A percentile compares a stretch with the other conserved stretches of the same genome.
These are phyloP conservation scores for Podospora anserina DNA, from an alignment of 495 filamentous ascomycete species.

Conservation along the genomic window DNA sequence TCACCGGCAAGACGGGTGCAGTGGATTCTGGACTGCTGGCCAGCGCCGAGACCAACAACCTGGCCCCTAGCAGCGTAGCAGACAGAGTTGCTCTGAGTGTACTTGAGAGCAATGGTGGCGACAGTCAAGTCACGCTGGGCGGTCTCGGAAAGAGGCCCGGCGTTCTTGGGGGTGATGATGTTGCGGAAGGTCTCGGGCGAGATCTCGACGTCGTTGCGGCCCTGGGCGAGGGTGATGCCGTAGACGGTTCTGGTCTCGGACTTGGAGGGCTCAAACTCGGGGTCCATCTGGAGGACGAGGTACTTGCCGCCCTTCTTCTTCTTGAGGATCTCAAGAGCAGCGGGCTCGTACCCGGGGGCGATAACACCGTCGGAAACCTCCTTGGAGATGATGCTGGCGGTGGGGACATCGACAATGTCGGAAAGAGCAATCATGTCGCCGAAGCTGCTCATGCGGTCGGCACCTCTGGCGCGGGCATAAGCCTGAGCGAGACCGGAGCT, in stretches of 20 bases:
- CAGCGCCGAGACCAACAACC: constrained; percentile 89
- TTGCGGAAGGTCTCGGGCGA: constrained; percentile 77
- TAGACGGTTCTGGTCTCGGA: constrained; percentile 83
- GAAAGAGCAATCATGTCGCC: constrained; percentile 94
- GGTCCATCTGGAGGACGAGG: constrained; percentile 91
- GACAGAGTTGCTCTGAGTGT: constrained; percentile 97
- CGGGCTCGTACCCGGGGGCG: constrained; percentile 78
- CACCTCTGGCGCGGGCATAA: constrained; percentile 90
- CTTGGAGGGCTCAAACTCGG: constrained; percentile 69
- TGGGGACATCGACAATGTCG: constrained; percentile 81
- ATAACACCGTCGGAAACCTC: constrained; percentile 98
- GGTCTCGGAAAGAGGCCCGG: constrained; percentile 65
- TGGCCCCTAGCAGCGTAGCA: constrained; percentile 96
- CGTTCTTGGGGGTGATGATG: constrained; percentile 80
- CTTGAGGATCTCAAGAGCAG: constrained; percentile 83
- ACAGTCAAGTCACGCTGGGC: constrained; percentile 89
- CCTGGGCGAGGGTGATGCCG: constrained; percentile 79
- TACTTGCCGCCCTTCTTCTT: constrained; percentile 99
- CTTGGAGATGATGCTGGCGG: constrained; percentile 92
- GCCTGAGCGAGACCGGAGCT: constrained; percentile 83
- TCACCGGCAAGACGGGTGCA: constrained; percentile 97
- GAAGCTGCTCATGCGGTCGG: constrained; percentile 96
- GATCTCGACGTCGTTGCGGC: constrained; percentile 88
- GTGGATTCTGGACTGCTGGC: constrained; percentile 96
- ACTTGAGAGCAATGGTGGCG: constrained; percentile 94